Conservation (phyloP, 805 yeast genomes). For the Geotrichum ghanense region DNA sequence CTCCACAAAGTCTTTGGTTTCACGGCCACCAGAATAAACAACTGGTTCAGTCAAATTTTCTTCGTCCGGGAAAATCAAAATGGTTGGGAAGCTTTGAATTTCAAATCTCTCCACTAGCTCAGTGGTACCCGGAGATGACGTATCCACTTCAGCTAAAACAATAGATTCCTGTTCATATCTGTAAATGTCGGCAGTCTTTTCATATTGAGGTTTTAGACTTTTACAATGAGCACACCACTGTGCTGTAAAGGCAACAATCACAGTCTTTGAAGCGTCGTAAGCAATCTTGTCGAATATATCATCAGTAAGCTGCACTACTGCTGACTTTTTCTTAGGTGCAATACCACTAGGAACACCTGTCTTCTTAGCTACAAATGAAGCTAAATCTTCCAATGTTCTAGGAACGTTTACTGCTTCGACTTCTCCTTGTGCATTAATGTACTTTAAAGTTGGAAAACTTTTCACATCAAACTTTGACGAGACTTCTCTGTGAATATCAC, state of each 20-base stretch:
- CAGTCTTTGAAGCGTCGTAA: constrained; percentile 24
- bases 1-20: constrained; percentile 37
- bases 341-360: constrained; percentile 24
- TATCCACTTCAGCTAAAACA: constrained; percentile 41
- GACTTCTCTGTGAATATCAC: constrained; percentile 43
- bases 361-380: constrained; percentile 34
- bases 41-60: constrained; percentile 38
- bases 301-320: constrained; percentile 24
- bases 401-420: constrained; percentile 42
- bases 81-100: constrained; percentile 40
- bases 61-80: constrained; percentile 39
- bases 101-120: constrained; percentile 32
- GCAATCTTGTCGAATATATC: constrained; percentile 34
- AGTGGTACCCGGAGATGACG: constrained; percentile 27
- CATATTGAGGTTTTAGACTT: constrained; percentile 40
- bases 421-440: constrained; percentile 39
- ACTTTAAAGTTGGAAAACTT: constrained; percentile 55
- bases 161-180: no score
- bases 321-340: constrained; percentile 7
- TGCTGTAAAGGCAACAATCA: constrained; percentile 46
- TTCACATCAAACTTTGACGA: constrained; percentile 39
- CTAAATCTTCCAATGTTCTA: constrained; percentile 38
- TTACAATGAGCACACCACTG: constrained; percentile 51
- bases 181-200: no score
- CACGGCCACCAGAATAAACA: constrained; percentile 41